Percentiles rank a stretch among this genome's conserved stretches.
These are phyloP conservation scores for Penicillium sp. DNA, from an alignment of 2,329 filamentous ascomycete genomes.

Conservation along the genomic window DNA sequence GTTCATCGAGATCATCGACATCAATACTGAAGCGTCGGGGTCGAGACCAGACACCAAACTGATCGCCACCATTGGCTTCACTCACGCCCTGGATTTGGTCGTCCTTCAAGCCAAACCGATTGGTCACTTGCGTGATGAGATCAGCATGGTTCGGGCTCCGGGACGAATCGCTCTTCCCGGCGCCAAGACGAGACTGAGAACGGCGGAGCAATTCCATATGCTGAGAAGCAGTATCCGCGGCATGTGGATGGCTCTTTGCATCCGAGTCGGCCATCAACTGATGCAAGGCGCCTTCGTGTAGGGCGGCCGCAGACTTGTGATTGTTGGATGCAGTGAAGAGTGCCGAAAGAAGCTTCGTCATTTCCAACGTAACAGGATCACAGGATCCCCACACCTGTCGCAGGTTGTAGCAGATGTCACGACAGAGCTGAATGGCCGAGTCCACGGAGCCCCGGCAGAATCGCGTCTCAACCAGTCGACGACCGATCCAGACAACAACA, in stretches of 20 bases:
- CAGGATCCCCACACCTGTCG: constrained; percentile 48
- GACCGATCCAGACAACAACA: constrained; percentile 48
- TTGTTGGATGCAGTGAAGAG: constrained; percentile 42
- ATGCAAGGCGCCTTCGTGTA: constrained; percentile 28
- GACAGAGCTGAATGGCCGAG: constrained; percentile 43
- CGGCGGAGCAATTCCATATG: constrained; percentile 28
- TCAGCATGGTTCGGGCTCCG: constrained; percentile 20
- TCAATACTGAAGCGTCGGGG: constrained; percentile 31
- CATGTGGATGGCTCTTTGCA: constrained; percentile 15
- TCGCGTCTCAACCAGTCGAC: constrained; percentile 48
- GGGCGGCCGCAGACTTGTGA: constrained; percentile 24
- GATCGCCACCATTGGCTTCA: constrained; percentile 17
- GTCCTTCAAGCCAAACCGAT: constrained; percentile 24
- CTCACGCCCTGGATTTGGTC: constrained; percentile 19
- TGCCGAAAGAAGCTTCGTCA: constrained; percentile 46
- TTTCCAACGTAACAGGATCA: constrained; percentile 45
- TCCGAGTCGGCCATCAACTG: constrained; percentile 26
- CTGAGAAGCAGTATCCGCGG: constrained; percentile 22
- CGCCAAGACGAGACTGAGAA: constrained; percentile 22
- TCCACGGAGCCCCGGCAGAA: constrained; percentile 45
- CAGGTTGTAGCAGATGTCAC: constrained; percentile 53
- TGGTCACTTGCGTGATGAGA: constrained; percentile 22
- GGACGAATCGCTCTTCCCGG: constrained; percentile 6
- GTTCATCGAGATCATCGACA: constrained; percentile 25
- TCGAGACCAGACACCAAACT: constrained; percentile 28